These are phyloP conservation scores for Coniochaeta sp. DNA, from an alignment of 2,329 filamentous ascomycete species.

Conservation along the genomic window DNA sequence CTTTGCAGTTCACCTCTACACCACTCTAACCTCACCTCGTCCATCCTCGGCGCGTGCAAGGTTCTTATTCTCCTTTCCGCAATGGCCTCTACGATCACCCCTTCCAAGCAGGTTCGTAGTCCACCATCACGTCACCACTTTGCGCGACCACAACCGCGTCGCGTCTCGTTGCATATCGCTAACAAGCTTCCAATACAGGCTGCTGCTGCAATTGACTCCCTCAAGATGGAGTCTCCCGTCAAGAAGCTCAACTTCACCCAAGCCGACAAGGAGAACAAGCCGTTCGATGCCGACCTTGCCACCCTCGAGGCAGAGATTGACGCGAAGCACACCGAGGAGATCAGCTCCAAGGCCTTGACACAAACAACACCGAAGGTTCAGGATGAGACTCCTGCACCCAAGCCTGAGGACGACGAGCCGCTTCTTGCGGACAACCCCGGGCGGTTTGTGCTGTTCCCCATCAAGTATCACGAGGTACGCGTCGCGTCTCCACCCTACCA, in stretches of 20 bases:
- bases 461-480: constrained; percentile 98
- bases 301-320: constrained; percentile 49
- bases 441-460: constrained; percentile 95
- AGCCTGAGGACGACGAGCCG: constrained; percentile 68
- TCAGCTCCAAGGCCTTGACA: constrained; percentile 30
- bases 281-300: constrained; percentile 40
- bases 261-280: constrained; percentile 75
- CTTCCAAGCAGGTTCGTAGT: constrained; percentile 24
- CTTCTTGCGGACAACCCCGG: constrained; percentile 92
- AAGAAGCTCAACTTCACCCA: constrained; percentile 80
- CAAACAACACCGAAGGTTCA: constrained; percentile 29
- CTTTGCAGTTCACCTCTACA: not conserved
- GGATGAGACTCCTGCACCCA: constrained; percentile 46
- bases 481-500: constrained; percentile 31
- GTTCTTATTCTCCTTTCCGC: not conserved
- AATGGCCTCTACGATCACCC: constrained; percentile 14
- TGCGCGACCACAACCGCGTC: constrained; percentile 6
- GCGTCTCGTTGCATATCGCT: constrained; percentile 16
- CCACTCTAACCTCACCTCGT: not conserved
- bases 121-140: constrained; percentile 7
- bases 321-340: constrained; percentile 51
- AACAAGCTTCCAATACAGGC: constrained; percentile 48
- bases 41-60: not conserved
- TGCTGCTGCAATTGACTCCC: constrained; percentile 75
- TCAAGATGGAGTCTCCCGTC: constrained; percentile 88